These are phyloP conservation scores for Hanseniaspora thailandica DNA, from an alignment of 805 yeast genomes.

Conservation along the genomic window DNA sequence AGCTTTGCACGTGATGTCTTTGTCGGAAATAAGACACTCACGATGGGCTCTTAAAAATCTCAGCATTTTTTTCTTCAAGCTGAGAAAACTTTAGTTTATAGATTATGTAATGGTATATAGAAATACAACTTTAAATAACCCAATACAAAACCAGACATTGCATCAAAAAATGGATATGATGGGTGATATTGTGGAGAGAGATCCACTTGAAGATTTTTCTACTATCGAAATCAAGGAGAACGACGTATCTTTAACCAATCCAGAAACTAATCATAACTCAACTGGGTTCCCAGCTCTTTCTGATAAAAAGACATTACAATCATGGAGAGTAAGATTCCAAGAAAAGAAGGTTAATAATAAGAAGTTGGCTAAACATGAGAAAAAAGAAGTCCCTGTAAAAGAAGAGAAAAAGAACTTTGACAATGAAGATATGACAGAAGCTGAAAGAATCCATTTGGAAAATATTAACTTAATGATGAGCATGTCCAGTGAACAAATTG, in stretches of 20 bases:
- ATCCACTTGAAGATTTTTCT: constrained; percentile 28
- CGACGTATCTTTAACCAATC: not conserved
- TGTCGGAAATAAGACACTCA: not conserved
- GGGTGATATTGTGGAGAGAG: constrained; percentile 63
- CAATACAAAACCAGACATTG: not conserved
- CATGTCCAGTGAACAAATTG: constrained; percentile 58
- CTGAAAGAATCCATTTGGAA: constrained; percentile 66
- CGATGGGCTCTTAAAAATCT: too few relatives aligned
- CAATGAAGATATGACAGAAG: constrained; percentile 37
- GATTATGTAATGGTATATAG: too few relatives aligned
- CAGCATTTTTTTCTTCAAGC: not conserved
- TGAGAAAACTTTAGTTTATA: too few relatives aligned
- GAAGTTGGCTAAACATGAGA: not conserved
- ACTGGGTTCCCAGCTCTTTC: constrained; percentile 28
- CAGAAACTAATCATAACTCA: constrained; percentile 8
- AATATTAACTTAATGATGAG: constrained; percentile 49
- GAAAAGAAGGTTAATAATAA: constrained; percentile 25
- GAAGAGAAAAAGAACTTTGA: constrained; percentile 19
- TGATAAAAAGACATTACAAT: constrained; percentile 33
- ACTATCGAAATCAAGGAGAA: not conserved
- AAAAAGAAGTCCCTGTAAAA: constrained; percentile 17
- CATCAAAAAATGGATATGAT: constrained; percentile 45
- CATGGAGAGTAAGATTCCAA: constrained; percentile 38
- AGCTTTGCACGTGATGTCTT: not conserved
- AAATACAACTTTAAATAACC: not conserved